These are phyloP conservation scores for Lupinus albus DNA, from an alignment of 306 rosid genomes.

Conservation along the genomic window DNA sequence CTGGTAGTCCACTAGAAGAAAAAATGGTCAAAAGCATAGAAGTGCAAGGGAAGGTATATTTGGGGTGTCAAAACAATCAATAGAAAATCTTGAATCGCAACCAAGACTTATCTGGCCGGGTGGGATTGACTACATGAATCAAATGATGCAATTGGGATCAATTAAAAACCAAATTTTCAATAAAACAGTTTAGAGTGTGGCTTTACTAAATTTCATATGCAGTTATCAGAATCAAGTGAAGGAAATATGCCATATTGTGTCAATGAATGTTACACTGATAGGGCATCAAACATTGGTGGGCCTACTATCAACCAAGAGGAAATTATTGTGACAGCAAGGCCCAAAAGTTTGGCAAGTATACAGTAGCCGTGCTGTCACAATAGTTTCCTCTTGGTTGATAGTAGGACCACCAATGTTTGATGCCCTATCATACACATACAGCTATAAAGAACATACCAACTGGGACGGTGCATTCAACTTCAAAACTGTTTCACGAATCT, in stretches of 20 bases:
- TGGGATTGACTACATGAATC: slow-evolving; percentile 9
- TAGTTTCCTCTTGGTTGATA: too few species aligned
- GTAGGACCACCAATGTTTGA: too few species aligned
- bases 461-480: slow-evolving; percentile 73
- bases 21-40: not conserved
- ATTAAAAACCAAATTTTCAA: slow-evolving; percentile 1
- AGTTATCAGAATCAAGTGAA: slow-evolving; percentile 29
- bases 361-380: too few species aligned
- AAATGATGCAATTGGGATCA: not conserved
- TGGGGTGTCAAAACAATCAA: slow-evolving; percentile 11
- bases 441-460: slow-evolving; percentile 60
- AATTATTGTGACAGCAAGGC: too few species aligned
- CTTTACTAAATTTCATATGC: not conserved
- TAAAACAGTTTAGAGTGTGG: not conserved
- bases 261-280: slow-evolving; percentile 8
- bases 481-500: slow-evolving; percentile 83
- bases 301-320: too few species aligned
- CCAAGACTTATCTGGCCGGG: not conserved
- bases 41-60: not conserved
- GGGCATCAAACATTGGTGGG: too few species aligned
- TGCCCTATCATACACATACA: too few species aligned
- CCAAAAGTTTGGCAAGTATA: too few species aligned
- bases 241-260: slow-evolving; percentile 28
- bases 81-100: slow-evolving; percentile 3
- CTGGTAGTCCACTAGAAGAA: not conserved